A percentile compares a stretch with the other conserved stretches of the same genome.
phyloP scores from a whole-genome alignment of 495 filamentous ascomycete species.

The Chaetomidium leptoderma region DNA sequence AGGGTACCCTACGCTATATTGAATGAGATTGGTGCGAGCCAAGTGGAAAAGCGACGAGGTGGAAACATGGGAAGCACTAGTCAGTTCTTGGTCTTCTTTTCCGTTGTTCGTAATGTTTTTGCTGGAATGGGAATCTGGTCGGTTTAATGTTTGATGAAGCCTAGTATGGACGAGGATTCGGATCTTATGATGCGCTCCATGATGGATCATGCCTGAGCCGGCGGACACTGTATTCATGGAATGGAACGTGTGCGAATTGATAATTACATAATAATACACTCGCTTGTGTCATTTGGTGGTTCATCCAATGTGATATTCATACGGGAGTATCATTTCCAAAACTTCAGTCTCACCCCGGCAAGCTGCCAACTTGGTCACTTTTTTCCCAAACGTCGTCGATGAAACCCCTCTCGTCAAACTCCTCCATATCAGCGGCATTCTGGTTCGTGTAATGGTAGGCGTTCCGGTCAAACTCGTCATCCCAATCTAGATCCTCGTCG shows the following conservation, averaged over 20 bases:
- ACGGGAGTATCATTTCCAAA: not conserved
- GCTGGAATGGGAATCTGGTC: not conserved
- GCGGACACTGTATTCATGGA: not conserved
- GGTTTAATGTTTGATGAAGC: not conserved
- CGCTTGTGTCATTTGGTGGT: not conserved
- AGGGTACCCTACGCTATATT: not conserved
- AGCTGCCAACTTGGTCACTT: not conserved
- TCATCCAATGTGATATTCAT: not conserved
- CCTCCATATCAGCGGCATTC: conserved; percentile 46
- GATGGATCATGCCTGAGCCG: no score
- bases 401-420: conserved; percentile 32
- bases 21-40: not conserved
- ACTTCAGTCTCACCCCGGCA: not conserved
- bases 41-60: not conserved
- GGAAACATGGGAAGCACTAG: not conserved
- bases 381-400: conserved; percentile 14
- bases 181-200: not conserved
- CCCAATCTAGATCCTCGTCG: conserved; percentile 52
- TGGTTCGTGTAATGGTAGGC: conserved; percentile 43
- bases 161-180: not conserved
- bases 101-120: not conserved
- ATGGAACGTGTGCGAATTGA: not conserved
- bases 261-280: not conserved
- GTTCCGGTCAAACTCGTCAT: conserved; percentile 48
- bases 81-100: not conserved